phyloP scores from a whole-genome alignment of 1,284 basidiomycete species.

The Cryptococcus sp. region DNA sequence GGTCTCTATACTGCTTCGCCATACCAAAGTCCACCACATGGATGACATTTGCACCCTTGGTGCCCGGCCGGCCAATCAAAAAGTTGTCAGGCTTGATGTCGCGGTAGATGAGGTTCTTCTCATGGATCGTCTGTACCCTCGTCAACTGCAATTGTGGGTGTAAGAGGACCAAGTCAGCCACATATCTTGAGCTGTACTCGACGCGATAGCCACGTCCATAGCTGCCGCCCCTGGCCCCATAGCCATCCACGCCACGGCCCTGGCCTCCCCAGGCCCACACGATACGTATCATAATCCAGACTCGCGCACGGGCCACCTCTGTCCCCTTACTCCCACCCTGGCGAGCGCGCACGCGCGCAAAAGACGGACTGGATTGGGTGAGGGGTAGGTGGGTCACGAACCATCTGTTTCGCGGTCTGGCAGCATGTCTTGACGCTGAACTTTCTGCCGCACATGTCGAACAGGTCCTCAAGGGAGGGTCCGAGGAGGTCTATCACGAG shows the following conservation, averaged over 20 bases:
- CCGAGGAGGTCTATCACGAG: slow-evolving; percentile 94
- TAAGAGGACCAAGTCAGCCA: neutral
- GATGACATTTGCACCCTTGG: slow-evolving; percentile 79
- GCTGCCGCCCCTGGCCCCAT: too few relatives aligned
- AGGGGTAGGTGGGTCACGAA: slow-evolving; percentile 51
- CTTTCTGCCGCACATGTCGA: slow-evolving; percentile 93
- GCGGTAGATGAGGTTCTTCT: slow-evolving; percentile 94
- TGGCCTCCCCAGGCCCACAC: too few relatives aligned
- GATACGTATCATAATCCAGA: too few relatives aligned
- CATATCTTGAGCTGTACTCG: too few relatives aligned
- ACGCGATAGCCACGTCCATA: too few relatives aligned
- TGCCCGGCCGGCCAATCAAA: slow-evolving; percentile 83
- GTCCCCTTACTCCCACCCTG: too few relatives aligned
- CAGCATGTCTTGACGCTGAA: slow-evolving; percentile 94
- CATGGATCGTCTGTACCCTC: slow-evolving; percentile 91
- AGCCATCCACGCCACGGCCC: too few relatives aligned
- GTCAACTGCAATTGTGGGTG: slow-evolving; percentile 58
- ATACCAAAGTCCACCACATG: slow-evolving; percentile 93
- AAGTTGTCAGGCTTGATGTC: slow-evolving; percentile 99
- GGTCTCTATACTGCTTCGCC: slow-evolving; percentile 97
- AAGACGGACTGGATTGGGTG: neutral
- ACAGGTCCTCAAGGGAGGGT: slow-evolving; percentile 87
- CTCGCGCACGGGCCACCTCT: too few relatives aligned
- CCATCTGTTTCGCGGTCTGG: slow-evolving; percentile 96
- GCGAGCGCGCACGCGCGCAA: too few relatives aligned